A percentile compares a stretch with the other conserved stretches of the same genome.
These are phyloP conservation scores for Colletotrichum destructivum DNA, from an alignment of 2,329 filamentous ascomycete genomes.

Conservation along the genomic window DNA sequence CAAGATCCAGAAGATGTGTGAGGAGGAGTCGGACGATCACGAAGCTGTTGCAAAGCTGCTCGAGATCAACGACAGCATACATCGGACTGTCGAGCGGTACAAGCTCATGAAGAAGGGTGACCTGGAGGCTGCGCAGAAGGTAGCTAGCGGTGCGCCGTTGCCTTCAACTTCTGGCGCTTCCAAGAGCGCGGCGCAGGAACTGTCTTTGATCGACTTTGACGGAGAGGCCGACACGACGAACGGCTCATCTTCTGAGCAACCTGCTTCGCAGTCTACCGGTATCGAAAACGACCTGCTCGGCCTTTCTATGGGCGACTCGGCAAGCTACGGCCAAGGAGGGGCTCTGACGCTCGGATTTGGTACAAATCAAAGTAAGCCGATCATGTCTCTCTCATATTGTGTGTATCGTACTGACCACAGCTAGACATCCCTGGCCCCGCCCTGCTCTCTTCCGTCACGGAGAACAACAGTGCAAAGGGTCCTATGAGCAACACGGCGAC, in stretches of 20 bases:
- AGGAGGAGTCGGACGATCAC: constrained; percentile 96
- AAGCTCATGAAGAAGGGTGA: constrained; percentile 97
- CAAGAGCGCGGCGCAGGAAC: constrained; percentile 78
- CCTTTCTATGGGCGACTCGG: constrained; percentile 81
- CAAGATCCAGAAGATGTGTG: constrained; percentile 99
- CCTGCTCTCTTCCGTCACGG: constrained; percentile 74
- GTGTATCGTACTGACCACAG: constrained; percentile 46
- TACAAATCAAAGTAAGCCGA: constrained; percentile 73
- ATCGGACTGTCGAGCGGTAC: constrained; percentile 95
- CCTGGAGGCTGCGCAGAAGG: constrained; percentile 83
- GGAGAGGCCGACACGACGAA: constrained; percentile 70
- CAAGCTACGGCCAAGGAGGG: constrained; percentile 79
- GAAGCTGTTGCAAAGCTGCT: constrained; percentile 96
- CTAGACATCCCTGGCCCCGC: constrained; percentile 76
- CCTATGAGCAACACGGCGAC: constrained; percentile 48
- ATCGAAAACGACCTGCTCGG: constrained; percentile 94
- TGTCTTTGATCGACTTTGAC: constrained; percentile 95
- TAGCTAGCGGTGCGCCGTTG: constrained; percentile 81
- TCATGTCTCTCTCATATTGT: background rate
- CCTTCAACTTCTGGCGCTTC: constrained; percentile 50
- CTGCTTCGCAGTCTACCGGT: constrained; percentile 70
- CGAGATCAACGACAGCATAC: constrained; percentile 99
- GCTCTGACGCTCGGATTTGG: constrained; percentile 88
- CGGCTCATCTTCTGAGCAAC: constrained; percentile 51
- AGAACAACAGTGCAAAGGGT: constrained; percentile 71